A percentile compares a stretch with the other conserved stretches of the same genome.
phyloP scores from a whole-genome alignment of 331 rosid genomes.

The Arachis monticola region DNA sequence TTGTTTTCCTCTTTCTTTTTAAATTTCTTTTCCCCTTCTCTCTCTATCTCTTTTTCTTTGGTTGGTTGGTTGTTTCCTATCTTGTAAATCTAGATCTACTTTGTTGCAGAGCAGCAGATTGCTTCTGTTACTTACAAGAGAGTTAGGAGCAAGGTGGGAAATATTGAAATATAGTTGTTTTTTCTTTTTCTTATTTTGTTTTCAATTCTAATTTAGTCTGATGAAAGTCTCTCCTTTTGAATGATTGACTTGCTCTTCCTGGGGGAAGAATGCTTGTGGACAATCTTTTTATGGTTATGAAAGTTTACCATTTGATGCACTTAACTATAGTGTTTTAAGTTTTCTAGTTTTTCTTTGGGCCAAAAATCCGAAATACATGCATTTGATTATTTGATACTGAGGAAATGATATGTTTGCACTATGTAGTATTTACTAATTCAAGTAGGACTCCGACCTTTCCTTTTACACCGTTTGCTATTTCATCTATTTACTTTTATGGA shows the following conservation, averaged over 20 bases:
- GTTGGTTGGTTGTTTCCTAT: slow-evolving; percentile 59
- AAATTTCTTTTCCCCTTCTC: neutral
- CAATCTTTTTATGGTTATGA: slow-evolving; percentile 41
- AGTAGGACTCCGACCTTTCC: too few species aligned
- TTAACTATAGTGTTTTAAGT: too few species aligned
- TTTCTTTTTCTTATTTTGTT: slow-evolving; percentile 25
- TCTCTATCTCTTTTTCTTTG: slow-evolving; percentile 38
- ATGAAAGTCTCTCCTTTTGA: neutral
- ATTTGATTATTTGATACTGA: too few species aligned
- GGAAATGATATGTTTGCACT: too few species aligned
- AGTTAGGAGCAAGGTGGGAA: slow-evolving; percentile 75
- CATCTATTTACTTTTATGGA: too few species aligned
- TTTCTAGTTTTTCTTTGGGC: too few species aligned
- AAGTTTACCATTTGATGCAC: neutral
- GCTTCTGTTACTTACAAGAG: slow-evolving; percentile 54
- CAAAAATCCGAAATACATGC: too few species aligned
- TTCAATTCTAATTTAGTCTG: slow-evolving; percentile 28
- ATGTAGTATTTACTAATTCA: too few species aligned
- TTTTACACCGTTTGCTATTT: too few species aligned
- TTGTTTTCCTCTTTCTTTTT: slow-evolving; percentile 13
- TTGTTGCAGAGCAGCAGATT: slow-evolving; percentile 56
- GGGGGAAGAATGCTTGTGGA: slow-evolving; percentile 33
- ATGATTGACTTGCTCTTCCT: slow-evolving; percentile 39
- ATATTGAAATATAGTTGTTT: slow-evolving; percentile 61
- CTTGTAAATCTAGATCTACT: slow-evolving; percentile 63